A percentile compares a stretch with the other conserved stretches of the same genome.
phyloP scores from a whole-genome alignment of 192 early-diverging fungal genomes.

The Paraglomus brasilianum region DNA sequence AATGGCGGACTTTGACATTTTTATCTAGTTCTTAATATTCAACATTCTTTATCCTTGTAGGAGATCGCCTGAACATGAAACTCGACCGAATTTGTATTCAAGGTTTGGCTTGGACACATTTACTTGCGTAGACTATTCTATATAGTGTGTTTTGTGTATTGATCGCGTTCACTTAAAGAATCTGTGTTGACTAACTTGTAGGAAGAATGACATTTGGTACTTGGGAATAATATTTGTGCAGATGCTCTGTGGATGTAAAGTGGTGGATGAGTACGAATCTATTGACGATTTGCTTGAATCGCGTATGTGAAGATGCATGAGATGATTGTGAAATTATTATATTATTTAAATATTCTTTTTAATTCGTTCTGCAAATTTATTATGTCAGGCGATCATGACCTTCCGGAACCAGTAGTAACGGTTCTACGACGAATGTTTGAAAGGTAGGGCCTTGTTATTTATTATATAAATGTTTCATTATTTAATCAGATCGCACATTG shows the following conservation, averaged over 20 bases:
- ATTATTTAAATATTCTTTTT: no score
- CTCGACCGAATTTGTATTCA: conserved; percentile 59
- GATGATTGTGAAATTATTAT: no score
- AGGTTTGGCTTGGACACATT: background rate
- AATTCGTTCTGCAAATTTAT: no score
- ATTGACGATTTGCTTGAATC: conserved; percentile 52
- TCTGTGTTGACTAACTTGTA: conserved; percentile 7
- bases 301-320: conserved; percentile 7
- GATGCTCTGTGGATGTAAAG: conserved; percentile 69
- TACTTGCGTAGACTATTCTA: conserved; percentile 6
- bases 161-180: background rate
- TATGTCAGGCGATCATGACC: conserved; percentile 39
- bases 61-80: conserved; percentile 62
- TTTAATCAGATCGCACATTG: no score
- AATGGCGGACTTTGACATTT: background rate
- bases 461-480: no score
- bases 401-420: conserved; percentile 49
- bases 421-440: conserved; percentile 63
- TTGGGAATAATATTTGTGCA: conserved; percentile 64
- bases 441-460: conserved; percentile 9
- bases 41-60: conserved; percentile 24
- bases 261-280: conserved; percentile 49
- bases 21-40: conserved; percentile 8
- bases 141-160: conserved; percentile 26
- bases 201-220: conserved; percentile 79